A percentile compares a stretch with the other conserved stretches of the same genome.
These are phyloP conservation scores for Chrysosphaeria jannelii DNA, from an alignment of 2,329 filamentous ascomycete genomes.

Conservation along the genomic window DNA sequence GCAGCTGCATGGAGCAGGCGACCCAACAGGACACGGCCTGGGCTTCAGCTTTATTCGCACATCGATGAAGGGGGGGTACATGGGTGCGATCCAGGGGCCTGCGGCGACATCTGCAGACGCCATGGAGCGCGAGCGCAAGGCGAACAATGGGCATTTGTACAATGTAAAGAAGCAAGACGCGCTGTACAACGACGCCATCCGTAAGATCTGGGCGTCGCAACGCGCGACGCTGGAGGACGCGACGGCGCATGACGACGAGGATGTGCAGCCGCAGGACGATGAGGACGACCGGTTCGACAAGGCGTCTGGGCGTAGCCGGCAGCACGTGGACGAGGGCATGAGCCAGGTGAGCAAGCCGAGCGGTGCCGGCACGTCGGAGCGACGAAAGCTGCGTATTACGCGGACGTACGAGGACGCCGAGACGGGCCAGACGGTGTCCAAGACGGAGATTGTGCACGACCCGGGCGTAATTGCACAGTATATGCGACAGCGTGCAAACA, in stretches of 20 bases:
- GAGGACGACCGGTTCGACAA: conserved; percentile 41
- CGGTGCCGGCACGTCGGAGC: conserved; percentile 31
- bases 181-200: conserved; percentile 74
- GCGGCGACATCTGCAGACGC: conserved; percentile 47
- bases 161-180: conserved; percentile 87
- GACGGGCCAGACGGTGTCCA: conserved; percentile 29
- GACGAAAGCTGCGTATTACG: conserved; percentile 42
- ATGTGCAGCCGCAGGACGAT: conserved; percentile 25
- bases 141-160: conserved; percentile 82
- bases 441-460: conserved; percentile 41
- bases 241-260: conserved; percentile 33
- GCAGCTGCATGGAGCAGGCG: conserved; percentile 73
- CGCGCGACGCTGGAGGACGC: conserved; percentile 45
- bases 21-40: conserved; percentile 75
- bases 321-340: conserved; percentile 37
- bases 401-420: conserved; percentile 24
- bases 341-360: conserved; percentile 45
- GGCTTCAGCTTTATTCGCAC: conserved; percentile 95
- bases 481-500: conserved; percentile 43
- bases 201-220: conserved; percentile 76
- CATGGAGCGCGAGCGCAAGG: conserved; percentile 61
- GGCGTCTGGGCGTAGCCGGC: conserved; percentile 1
- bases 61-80: conserved; percentile 90
- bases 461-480: conserved; percentile 74
- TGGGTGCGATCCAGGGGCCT: conserved; percentile 45